These are phyloP conservation scores for Yamagishiella unicocca DNA, from an alignment of 139 green algal species.

Conservation along the genomic window DNA sequence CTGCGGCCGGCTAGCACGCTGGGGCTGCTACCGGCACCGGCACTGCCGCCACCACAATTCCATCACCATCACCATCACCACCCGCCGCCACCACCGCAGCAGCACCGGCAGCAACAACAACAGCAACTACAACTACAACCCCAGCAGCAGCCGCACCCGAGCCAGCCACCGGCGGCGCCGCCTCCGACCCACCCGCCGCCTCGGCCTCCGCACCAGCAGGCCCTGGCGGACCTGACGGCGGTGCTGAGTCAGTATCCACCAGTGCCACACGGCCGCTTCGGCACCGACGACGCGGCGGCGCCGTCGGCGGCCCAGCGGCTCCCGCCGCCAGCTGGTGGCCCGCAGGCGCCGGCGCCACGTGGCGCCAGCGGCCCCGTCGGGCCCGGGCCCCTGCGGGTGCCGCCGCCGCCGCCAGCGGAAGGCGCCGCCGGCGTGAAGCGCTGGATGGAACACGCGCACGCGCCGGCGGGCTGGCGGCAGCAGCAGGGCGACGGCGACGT, in stretches of 20 bases:
- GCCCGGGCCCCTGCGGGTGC: too few relatives aligned
- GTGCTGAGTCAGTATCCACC: background rate
- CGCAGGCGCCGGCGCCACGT: background rate
- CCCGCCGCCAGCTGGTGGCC: background rate
- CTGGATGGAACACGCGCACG: background rate
- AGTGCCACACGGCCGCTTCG: background rate
- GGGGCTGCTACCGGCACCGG: background rate
- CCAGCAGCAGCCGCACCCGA: background rate
- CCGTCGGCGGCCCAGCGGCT: too few relatives aligned
- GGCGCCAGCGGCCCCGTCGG: background rate
- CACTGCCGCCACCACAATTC: background rate
- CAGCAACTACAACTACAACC: background rate
- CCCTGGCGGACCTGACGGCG: conserved; percentile 3
- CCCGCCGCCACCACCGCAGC: background rate
- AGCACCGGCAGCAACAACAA: conserved; percentile 8
- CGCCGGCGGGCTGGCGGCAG: background rate
- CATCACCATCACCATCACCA: background rate
- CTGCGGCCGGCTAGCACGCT: background rate
- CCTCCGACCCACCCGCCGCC: background rate
- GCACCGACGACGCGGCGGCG: background rate
- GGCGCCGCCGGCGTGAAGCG: too few relatives aligned
- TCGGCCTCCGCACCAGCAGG: background rate
- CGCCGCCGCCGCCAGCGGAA: background rate
- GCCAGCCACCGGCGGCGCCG: background rate
- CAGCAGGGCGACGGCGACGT: too few relatives aligned